These are phyloP conservation scores for Rhodotorula sp. DNA, from an alignment of 1,284 basidiomycete genomes.

Conservation along the genomic window DNA sequence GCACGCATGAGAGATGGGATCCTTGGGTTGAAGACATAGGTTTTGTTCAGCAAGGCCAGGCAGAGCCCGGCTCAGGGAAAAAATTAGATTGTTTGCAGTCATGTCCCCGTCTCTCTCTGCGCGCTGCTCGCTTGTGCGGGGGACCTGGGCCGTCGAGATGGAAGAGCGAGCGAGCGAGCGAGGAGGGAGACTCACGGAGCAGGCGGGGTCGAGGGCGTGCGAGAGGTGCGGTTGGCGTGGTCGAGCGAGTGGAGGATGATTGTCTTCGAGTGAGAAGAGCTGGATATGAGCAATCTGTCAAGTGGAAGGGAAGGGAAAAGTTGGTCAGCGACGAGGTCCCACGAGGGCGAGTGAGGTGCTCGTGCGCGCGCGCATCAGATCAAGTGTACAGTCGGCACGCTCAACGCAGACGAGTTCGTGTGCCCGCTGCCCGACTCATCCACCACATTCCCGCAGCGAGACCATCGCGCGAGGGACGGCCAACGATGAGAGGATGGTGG, in stretches of 20 bases:
- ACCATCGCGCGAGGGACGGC: background rate
- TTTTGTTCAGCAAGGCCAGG: constrained; percentile 11
- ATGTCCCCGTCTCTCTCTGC: background rate
- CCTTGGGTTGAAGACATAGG: constrained; percentile 28
- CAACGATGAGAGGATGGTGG: background rate
- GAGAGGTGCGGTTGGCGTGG: too few relatives aligned
- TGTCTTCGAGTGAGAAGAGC: too few relatives aligned
- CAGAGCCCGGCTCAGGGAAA: constrained; percentile 14
- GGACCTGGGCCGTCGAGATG: background rate
- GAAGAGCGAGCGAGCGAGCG: background rate
- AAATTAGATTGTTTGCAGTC: constrained; percentile 19
- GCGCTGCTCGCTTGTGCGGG: background rate
- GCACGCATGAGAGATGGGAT: background rate
- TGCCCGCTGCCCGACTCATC: too few relatives aligned
- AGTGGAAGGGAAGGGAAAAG: background rate
- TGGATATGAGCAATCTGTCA: too few relatives aligned
- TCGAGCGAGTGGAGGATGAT: too few relatives aligned
- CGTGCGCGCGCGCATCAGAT: constrained; percentile 8
- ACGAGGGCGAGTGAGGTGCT: background rate
- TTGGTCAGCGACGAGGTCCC: background rate
- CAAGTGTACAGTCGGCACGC: constrained; percentile 26
- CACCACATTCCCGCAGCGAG: background rate
- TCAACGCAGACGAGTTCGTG: constrained; percentile 10
- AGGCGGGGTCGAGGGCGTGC: too few relatives aligned
- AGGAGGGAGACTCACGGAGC: background rate